Evolutionary conservation across 495 filamentous ascomycete species (phyloP), one percentile per base, ranked within the genome.

Genomic region (Neurospora sp.): DNA sequence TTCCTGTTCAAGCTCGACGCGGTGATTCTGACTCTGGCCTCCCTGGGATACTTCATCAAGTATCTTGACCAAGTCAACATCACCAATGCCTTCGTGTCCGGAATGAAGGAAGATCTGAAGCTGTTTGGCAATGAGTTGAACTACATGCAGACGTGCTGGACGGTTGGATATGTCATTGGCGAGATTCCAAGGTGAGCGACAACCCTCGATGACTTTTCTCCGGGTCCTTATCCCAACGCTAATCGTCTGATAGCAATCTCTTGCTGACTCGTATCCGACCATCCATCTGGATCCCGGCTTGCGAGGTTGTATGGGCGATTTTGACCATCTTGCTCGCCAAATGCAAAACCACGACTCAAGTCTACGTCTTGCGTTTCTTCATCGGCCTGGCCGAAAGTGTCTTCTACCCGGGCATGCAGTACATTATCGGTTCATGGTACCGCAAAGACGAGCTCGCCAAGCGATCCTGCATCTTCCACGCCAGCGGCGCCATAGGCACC

Each of bases 391-490:
- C 87, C 23, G 88, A 83, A 44, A 76, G 73, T 11, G 76, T 75
- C 6, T 85, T 82, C 69, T 87, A 86, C 72, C 85, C 85, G 1
- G 84, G 84, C 3, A 84, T 87, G 72, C 81, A 84, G 72, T 84
- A 83, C 71, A 73, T 88, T 16, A 84, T 88, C 42, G 86, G 86
- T 14, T 83, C 80, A 40, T 88, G 86, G 86, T 88, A 72, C 83
- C 88, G 71, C 83, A 90, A 80, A 78, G 87, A 76, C 81, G 87
- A 83, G 80, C 86, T 81, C 79, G 90, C 79, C 72, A 90, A 89
- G 74, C 81, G 90, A 18, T 86, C 86, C n/a, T 89, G 88, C 71
- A 89, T 92, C 40, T 90, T 91, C 78, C 87, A 90, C 48, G 86
- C 86, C 0, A 86, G 82, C 71, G 84, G 87, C 39, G 82, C 84